Evolutionary conservation across 1,284 basidiomycete species (phyloP).

Genomic region (Sanghuangporus weigelae): DNA sequence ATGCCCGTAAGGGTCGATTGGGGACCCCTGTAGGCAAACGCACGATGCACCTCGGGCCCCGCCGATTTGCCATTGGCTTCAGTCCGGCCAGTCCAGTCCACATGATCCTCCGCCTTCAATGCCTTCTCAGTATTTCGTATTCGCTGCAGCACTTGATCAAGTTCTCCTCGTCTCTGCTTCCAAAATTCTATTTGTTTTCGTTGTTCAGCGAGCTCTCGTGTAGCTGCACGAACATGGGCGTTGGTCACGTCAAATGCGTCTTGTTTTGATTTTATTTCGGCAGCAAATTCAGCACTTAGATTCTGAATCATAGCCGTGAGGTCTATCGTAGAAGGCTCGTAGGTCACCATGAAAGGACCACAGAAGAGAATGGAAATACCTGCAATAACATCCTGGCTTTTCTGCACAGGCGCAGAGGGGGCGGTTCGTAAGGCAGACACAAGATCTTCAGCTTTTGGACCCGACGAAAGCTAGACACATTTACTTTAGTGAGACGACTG

Average conservation of each 20-base stretch:
- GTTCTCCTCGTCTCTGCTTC: slow-evolving; percentile 65
- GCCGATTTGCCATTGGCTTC: slow-evolving; percentile 51
- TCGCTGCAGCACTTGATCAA: slow-evolving; percentile 74
- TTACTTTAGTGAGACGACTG: slow-evolving; percentile 4
- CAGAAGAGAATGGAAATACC: slow-evolving; percentile 39
- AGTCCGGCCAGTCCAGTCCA: slow-evolving; percentile 88
- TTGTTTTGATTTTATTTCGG: slow-evolving; percentile 85
- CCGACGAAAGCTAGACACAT: slow-evolving; percentile 59
- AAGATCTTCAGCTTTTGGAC: slow-evolving; percentile 71
- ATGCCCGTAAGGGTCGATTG: slow-evolving; percentile 54
- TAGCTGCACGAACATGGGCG: slow-evolving; percentile 83
- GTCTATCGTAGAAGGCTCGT: slow-evolving; percentile 41
- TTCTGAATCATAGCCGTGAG: slow-evolving; percentile 81
- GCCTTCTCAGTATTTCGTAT: slow-evolving; percentile 80
- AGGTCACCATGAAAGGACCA: not conserved
- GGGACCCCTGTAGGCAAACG: slow-evolving; percentile 67
- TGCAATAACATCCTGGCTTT: slow-evolving; percentile 86
- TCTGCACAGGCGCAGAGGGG: slow-evolving; percentile 71
- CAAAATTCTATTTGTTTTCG: slow-evolving; percentile 77
- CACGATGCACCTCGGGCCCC: slow-evolving; percentile 32
- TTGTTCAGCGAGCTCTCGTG: slow-evolving; percentile 85
- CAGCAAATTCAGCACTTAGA: slow-evolving; percentile 73
- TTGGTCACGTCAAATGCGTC: slow-evolving; percentile 83
- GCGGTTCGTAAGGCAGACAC: slow-evolving; percentile 64
- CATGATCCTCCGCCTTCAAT: slow-evolving; percentile 66